Base-by-base conservation (phyloP, 192 early-diverging fungal species). In the Coemansia javaensis region DNA sequence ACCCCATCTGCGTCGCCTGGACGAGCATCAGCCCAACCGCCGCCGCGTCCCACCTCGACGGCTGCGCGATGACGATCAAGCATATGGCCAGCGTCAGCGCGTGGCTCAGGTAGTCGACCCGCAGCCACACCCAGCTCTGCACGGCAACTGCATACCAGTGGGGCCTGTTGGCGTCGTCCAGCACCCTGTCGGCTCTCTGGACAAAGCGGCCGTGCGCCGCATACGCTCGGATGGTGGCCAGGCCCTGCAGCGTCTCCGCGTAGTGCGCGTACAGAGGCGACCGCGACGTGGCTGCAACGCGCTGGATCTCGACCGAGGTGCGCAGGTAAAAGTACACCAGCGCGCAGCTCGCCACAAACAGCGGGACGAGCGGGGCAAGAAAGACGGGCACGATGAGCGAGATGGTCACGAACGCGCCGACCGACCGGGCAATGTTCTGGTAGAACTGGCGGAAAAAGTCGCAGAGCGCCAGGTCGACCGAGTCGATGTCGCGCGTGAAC, bases 191-290 rank as follows among this genome's bases (percentile, higher is more conserved):
- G 12, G 41, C 42, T 10, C 39, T 31, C 5, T 23, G 31, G 28
- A 60, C 43, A 33, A 56, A 72, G 15, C 57, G 52, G 14, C 11
- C 42, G 17, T 72, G 68, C 12, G 68, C 47, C 16, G 35, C 33
- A 50, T 88, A 94, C 0, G 91, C 90, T n/a, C 93, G 79, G 51
- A 98, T 96, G 3, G 90, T 94, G 3, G 88, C 61, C 7, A 91
- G 47, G 0, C 94, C 94, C 17, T 77, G 81, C 14, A 94, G 59
- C 0, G 87, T 82, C 43, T 93, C 90, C 7, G 82, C 57, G 44
- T 94, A 84, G 54, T 87, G 88, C 0, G 92, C 78, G 55, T 90
- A 93, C 2, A 97, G 67, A 0, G 91, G 88, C 3, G 85, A 86
- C 22, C 89, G 79, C 15, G 90, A 66, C 15, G 90, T 79, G 7